Conservation (phyloP, 495 filamentous ascomycete species). For the Xylaria curta region DNA sequence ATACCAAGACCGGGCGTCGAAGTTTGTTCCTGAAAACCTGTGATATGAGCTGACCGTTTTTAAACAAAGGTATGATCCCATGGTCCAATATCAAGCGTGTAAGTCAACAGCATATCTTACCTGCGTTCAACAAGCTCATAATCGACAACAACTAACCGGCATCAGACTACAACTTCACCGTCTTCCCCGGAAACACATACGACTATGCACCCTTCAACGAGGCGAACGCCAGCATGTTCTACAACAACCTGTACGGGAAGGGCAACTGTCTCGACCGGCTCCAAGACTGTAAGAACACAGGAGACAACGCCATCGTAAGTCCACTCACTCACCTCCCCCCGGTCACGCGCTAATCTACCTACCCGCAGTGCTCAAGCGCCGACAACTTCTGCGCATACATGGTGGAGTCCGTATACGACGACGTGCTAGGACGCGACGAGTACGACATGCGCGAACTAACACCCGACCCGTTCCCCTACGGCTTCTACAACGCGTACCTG, state of each 20-base stretch:
- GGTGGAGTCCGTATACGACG: conserved; percentile 61
- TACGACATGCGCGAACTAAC: conserved; percentile 65
- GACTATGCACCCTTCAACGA: conserved; percentile 61
- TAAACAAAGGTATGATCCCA: conserved; percentile 53
- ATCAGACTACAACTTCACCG: conserved; percentile 65
- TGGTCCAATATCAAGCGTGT: conserved; percentile 65
- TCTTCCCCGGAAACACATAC: conserved; percentile 63
- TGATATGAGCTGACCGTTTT: background rate
- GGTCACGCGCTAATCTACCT: too few species aligned
- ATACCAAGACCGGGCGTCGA: too few species aligned
- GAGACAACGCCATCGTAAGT: conserved; percentile 31
- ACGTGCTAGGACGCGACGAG: conserved; percentile 60
- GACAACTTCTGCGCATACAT: conserved; percentile 62
- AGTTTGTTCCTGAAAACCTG: conserved; percentile 4
- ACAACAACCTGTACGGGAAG: conserved; percentile 65
- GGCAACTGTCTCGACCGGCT: conserved; percentile 70
- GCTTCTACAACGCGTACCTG: conserved; percentile 64
- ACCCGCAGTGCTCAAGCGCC: conserved; percentile 40
- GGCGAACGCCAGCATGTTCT: conserved; percentile 55
- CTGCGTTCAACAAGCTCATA: background rate
- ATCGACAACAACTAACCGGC: background rate
- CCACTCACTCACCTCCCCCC: too few species aligned
- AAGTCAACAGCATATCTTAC: background rate
- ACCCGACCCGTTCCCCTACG: conserved; percentile 66
- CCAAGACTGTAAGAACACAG: conserved; percentile 51